These are phyloP conservation scores for Ascomycota sp. DNA, from an alignment of 2,329 filamentous ascomycete genomes.

Conservation along the genomic window DNA sequence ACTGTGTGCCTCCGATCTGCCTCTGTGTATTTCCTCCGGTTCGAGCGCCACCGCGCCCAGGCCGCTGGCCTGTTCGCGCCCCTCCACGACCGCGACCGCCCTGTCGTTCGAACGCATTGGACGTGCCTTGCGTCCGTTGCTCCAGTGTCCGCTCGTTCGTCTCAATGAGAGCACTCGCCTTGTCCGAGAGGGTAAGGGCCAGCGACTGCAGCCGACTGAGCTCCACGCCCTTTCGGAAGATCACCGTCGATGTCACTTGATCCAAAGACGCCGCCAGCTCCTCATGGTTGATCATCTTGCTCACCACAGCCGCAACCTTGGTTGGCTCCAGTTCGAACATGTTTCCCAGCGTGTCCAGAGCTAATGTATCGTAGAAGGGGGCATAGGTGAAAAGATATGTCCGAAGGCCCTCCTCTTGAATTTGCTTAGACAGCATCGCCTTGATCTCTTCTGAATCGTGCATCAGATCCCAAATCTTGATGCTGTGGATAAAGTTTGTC, in stretches of 20 bases:
- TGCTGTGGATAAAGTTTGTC: conserved; percentile 77
- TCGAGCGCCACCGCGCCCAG: conserved; percentile 37
- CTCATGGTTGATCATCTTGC: conserved; percentile 99
- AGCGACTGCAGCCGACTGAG: conserved; percentile 87
- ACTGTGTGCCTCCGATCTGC: conserved; percentile 53
- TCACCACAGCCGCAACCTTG: conserved; percentile 87
- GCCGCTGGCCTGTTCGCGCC: conserved; percentile 35
- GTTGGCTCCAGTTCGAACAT: conserved; percentile 90
- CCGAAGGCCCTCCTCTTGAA: conserved; percentile 91
- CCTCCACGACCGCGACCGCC: conserved; percentile 54
- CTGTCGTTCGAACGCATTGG: conserved; percentile 86
- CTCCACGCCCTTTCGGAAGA: conserved; percentile 98
- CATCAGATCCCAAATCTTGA: conserved; percentile 99
- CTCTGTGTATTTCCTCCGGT: conserved; percentile 35
- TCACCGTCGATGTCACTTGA: conserved; percentile 89
- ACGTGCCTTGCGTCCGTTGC: conserved; percentile 86
- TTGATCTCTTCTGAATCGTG: conserved; percentile 84
- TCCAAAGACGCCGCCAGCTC: conserved; percentile 89
- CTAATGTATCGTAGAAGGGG: conserved; percentile 93
- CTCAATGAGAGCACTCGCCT: conserved; percentile 88
- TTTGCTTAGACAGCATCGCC: conserved; percentile 88
- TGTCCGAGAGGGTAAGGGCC: conserved; percentile 82
- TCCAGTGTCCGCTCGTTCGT: conserved; percentile 92
- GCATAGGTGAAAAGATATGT: conserved; percentile 99
- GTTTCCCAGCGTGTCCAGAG: conserved; percentile 56